Percentiles rank a stretch among this genome's conserved stretches.
phyloP scores from a whole-genome alignment of 2,329 filamentous ascomycete species.

The Aspergillus novofumigatus region DNA sequence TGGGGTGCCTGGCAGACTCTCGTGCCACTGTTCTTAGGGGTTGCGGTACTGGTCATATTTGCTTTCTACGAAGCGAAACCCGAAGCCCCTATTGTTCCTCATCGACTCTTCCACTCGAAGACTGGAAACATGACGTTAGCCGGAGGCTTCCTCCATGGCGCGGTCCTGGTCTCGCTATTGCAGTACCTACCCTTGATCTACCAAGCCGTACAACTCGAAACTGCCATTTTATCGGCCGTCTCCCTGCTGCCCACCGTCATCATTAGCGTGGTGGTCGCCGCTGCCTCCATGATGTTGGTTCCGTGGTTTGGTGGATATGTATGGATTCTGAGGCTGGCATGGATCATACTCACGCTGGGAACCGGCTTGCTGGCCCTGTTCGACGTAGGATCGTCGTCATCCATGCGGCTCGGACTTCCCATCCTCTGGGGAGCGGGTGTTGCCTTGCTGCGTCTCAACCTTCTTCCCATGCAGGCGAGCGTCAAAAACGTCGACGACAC shows the following conservation, averaged over 20 bases:
- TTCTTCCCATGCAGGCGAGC: conserved; percentile 7
- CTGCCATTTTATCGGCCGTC: conserved; percentile 50
- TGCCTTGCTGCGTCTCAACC: conserved; percentile 4
- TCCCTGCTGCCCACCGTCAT: conserved; percentile 46
- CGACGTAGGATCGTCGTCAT: background rate
- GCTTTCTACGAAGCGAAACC: conserved; percentile 51
- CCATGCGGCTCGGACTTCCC: conserved; percentile 2
- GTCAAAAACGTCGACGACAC: conserved; percentile 4
- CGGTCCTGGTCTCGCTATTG: conserved; percentile 43
- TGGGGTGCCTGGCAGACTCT: conserved; percentile 60
- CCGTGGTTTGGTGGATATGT: conserved; percentile 1
- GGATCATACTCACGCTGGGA: conserved; percentile 5
- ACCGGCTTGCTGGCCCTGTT: conserved; percentile 2
- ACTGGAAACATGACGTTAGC: conserved; percentile 45
- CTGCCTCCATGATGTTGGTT: conserved; percentile 1
- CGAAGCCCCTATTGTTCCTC: conserved; percentile 45
- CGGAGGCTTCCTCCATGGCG: conserved; percentile 53
- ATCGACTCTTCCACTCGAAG: conserved; percentile 40
- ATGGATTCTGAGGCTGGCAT: conserved; percentile 2
- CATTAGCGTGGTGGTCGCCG: background rate
- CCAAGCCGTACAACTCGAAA: conserved; percentile 46
- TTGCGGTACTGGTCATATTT: conserved; percentile 48
- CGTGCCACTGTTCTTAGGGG: conserved; percentile 56
- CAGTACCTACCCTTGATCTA: conserved; percentile 49
- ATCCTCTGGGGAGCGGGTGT: conserved; percentile 1